phyloP scores from a whole-genome alignment of 495 filamentous ascomycete species.

The Neurospora discreta region DNA sequence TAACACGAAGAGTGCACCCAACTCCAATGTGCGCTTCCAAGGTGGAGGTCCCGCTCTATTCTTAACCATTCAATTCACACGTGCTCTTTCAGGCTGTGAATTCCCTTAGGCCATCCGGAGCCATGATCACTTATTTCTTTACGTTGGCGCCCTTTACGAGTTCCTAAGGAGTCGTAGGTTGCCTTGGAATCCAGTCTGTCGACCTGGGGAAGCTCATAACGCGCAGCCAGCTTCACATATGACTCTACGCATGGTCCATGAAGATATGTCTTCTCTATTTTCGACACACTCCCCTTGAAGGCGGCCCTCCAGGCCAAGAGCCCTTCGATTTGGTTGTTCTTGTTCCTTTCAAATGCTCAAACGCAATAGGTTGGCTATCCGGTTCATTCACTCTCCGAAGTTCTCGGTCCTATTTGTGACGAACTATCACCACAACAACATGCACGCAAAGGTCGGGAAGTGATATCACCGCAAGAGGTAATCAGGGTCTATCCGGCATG shows the following conservation, averaged over 20 bases:
- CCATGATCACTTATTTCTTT: constrained; percentile 11
- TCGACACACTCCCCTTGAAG: background rate
- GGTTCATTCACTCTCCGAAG: constrained; percentile 22
- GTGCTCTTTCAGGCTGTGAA: constrained; percentile 21
- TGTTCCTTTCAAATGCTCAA: constrained; percentile 20
- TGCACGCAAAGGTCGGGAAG: constrained; percentile 13
- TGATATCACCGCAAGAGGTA: constrained; percentile 4
- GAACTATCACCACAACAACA: constrained; percentile 19
- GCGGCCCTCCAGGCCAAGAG: constrained; percentile 3
- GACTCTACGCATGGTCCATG: constrained; percentile 23
- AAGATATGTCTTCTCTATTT: constrained; percentile 23
- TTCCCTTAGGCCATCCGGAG: constrained; percentile 10
- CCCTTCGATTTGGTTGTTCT: constrained; percentile 22
- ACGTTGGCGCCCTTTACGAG: background rate
- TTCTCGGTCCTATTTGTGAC: constrained; percentile 15
- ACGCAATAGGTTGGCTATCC: constrained; percentile 24
- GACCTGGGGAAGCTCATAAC: constrained; percentile 9
- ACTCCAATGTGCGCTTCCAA: constrained; percentile 12
- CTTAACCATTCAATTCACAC: constrained; percentile 2
- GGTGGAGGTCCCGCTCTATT: constrained; percentile 20
- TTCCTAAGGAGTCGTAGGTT: constrained; percentile 9
- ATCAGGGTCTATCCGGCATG: constrained; percentile 6
- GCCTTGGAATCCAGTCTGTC: constrained; percentile 7
- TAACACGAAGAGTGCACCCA: constrained; percentile 6
- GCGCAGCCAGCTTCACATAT: constrained; percentile 16